Evolutionary conservation across 441 rosid genomes (phyloP).

Genomic region (Eutrema salsugineum): DNA sequence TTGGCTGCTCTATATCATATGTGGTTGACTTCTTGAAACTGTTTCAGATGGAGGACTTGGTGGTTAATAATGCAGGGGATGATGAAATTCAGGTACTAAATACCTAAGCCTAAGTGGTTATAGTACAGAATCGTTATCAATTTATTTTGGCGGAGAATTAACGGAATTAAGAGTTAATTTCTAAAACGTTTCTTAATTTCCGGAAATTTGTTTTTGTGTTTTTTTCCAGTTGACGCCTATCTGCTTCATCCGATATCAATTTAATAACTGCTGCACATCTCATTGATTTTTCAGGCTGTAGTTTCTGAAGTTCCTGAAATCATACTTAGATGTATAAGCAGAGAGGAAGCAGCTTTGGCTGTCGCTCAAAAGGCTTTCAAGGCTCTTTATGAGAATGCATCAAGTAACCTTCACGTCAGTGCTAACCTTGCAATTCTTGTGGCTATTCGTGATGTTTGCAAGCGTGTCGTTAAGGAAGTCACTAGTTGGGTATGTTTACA

Average conservation of each 20-base stretch:
- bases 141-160: not conserved
- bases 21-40: conserved; percentile 30
- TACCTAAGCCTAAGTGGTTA: not conserved
- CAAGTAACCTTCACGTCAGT: conserved; percentile 70
- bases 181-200: not conserved
- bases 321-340: conserved; percentile 87
- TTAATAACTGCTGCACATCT: not conserved
- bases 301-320: conserved; percentile 95
- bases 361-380: conserved; percentile 97
- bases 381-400: conserved; percentile 87
- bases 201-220: conserved; percentile 1
- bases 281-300: conserved; percentile 49
- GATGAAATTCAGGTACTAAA: conserved; percentile 82
- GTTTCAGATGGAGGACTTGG: conserved; percentile 82
- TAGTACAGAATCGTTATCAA: not conserved
- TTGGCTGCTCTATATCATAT: not conserved
- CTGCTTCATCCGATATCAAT: not conserved
- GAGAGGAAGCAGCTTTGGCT: conserved; percentile 98
- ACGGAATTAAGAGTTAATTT: not conserved
- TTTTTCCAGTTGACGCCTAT: not conserved
- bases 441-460: conserved; percentile 96
- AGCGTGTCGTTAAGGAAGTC: conserved; percentile 92
- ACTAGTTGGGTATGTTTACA: conserved; percentile 85
- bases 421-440: conserved; percentile 86
- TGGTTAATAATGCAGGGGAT: conserved; percentile 66